Base-by-base conservation (phyloP, 2,329 filamentous ascomycete species). In the Paraconiothyrium sp. region DNA sequence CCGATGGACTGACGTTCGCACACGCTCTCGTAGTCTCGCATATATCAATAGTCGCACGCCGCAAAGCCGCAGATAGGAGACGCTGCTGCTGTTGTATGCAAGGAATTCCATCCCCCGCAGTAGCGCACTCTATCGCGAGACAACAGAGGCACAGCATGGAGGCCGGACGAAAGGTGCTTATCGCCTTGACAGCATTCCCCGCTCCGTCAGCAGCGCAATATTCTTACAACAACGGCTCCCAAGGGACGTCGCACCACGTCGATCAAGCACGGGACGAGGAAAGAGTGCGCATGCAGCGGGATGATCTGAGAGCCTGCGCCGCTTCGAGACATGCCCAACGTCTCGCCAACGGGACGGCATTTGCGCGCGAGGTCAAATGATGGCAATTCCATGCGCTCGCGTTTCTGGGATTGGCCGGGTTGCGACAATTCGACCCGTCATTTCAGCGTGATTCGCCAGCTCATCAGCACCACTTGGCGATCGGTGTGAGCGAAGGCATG, bases 71-170 rank as follows among this genome's bases (percentile, higher is more conserved):
- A 73, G 65, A 62, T 16, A 39, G 59, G n/a, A 22, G 16, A 16
- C 4, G 61, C 49, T 57, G 57, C 49, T 57, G 57, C 61, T 57
- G 47, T 56, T 58, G 47, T 58, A 63, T 69, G 64, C 68, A 68
- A 62, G 63, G 49, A 67, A 66, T 62, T 67, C 67, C 63, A 67
- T 64, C 60, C 54, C 62, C 65, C 70, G 72, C 71, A 72, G 67
- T 62, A 66, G 69, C 54, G 63, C 56, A 44, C 47, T 60, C 39
- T 43, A 52, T 50, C 48, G 47, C 52, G 47, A 63, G 54, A 60
- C 58, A 50, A 49, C 34, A 60, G 64, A 64, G 60, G 64, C 54
- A 65, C 62, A 47, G 64, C 58, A 61, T 55, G 22, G 51, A 41
- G 56, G 59, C 64, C 64, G 66, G 68, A 65, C 63, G 62, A 64